phyloP scores from a whole-genome alignment of 768 basidiomycete genomes.

The Omphalotus guepiniiformis region DNA sequence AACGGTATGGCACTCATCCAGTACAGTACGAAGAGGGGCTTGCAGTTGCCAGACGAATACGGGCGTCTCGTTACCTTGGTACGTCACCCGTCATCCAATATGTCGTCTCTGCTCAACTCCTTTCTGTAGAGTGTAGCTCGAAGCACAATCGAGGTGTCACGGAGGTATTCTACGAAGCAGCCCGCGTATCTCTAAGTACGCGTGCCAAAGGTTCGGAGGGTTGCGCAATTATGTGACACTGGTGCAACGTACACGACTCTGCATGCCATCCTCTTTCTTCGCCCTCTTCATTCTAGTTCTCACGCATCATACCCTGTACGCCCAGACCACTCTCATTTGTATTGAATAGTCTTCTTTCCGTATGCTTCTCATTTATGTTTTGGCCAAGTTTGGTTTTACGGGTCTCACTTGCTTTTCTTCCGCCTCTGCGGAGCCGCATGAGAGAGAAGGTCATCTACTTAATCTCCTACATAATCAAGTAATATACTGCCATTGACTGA shows the following conservation, averaged over 20 bases:
- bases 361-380: neutral
- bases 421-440: no score
- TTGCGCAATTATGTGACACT: conserved; percentile 43
- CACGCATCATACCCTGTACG: neutral
- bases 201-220: conserved; percentile 60
- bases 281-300: neutral
- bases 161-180: conserved; percentile 92
- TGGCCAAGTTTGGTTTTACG: neutral
- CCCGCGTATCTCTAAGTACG: conserved; percentile 75
- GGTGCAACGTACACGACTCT: neutral
- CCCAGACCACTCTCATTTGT: neutral
- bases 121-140: conserved; percentile 81
- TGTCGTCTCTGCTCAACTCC: neutral
- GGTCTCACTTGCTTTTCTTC: neutral
- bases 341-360: neutral
- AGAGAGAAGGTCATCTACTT: no score
- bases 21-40: conserved; percentile 94
- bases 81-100: conserved; percentile 19
- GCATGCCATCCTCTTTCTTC: neutral
- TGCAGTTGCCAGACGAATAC: conserved; percentile 83
- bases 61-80: conserved; percentile 92
- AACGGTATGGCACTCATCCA: conserved; percentile 62
- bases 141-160: conserved; percentile 94
- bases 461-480: no score
- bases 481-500: no score